Conservation (phyloP, 768 basidiomycete species). For the Coprinopsis cinerea region DNA sequence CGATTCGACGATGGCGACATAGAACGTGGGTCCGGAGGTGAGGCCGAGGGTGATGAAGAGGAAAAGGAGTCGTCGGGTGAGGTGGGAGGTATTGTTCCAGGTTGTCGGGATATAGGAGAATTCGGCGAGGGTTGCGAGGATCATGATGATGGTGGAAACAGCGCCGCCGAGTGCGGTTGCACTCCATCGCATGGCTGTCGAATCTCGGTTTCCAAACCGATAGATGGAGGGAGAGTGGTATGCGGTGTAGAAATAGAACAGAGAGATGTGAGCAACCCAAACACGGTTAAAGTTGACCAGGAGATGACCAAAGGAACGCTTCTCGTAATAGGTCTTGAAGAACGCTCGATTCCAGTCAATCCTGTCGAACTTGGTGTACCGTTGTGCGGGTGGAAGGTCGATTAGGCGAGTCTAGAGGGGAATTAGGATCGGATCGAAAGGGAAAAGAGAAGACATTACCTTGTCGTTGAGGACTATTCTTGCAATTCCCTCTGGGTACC, state of each 20-base stretch:
- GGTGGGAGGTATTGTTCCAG: constrained; percentile 97
- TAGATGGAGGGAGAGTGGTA: constrained; percentile 91
- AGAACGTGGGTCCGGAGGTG: constrained; percentile 91
- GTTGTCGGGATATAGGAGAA: constrained; percentile 98
- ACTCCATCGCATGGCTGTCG: constrained; percentile 85
- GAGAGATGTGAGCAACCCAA: constrained; percentile 94
- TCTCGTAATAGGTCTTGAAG: constrained; percentile 99
- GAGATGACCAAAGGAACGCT: constrained; percentile 93
- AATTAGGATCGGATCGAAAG: constrained; percentile 5
- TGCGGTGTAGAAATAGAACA: constrained; percentile 96
- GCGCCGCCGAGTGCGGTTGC: constrained; percentile 93
- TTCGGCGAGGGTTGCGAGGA: constrained; percentile 87
- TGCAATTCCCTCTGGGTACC: constrained; percentile 98
- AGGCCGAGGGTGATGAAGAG: constrained; percentile 84
- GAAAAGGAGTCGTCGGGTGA: constrained; percentile 87
- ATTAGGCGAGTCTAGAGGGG: constrained; percentile 72
- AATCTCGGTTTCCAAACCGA: constrained; percentile 46
- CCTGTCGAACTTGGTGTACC: constrained; percentile 95
- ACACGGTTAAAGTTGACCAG: constrained; percentile 99
- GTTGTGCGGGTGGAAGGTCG: constrained; percentile 83
- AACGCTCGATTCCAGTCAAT: constrained; percentile 96
- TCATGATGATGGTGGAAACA: constrained; percentile 95
- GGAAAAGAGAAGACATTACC: constrained; percentile 34
- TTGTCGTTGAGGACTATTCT: constrained; percentile 86
- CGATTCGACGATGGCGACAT: constrained; percentile 82